Percentiles rank a stretch among this genome's conserved stretches.
These are phyloP conservation scores for Didymella exigua DNA, from an alignment of 2,329 filamentous ascomycete species.

Conservation along the genomic window DNA sequence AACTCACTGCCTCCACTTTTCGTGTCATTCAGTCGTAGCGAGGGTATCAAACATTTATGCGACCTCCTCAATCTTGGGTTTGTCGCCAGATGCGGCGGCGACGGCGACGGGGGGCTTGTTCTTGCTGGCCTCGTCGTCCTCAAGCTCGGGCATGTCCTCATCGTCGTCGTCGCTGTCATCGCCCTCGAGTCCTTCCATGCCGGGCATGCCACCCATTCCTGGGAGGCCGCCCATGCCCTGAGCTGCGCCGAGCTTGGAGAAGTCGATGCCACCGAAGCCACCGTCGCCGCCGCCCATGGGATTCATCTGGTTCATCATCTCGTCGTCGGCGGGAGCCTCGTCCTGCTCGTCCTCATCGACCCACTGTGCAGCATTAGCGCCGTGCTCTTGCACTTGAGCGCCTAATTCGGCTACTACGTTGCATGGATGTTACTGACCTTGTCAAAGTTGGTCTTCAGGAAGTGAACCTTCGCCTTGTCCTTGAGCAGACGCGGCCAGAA, in stretches of 20 bases:
- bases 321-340: slow-evolving; percentile 85
- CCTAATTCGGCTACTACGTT: not conserved
- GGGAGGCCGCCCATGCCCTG: slow-evolving; percentile 41
- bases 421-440: slow-evolving; percentile 64
- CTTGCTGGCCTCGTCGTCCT: slow-evolving; percentile 44
- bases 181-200: slow-evolving; percentile 34
- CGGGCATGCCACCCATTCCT: slow-evolving; percentile 36
- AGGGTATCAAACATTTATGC: slow-evolving; percentile 27
- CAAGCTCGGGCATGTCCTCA: slow-evolving; percentile 78
- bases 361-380: slow-evolving; percentile 64
- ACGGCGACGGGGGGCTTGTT: slow-evolving; percentile 37
- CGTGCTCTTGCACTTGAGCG: not conserved
- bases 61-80: slow-evolving; percentile 57
- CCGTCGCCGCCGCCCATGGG: slow-evolving; percentile 61
- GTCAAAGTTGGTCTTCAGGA: slow-evolving; percentile 98
- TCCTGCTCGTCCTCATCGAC: slow-evolving; percentile 99
- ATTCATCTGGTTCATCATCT: slow-evolving; percentile 62
- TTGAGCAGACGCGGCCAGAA: slow-evolving; percentile 97
- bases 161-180: slow-evolving; percentile 62
- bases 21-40: slow-evolving; percentile 19
- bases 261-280: slow-evolving; percentile 88
- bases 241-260: slow-evolving; percentile 76
- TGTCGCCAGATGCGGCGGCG: slow-evolving; percentile 35
- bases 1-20: slow-evolving; percentile 10
- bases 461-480: slow-evolving; percentile 87